Base-by-base conservation (phyloP, 106 monocot genomes). In the Dendrobium huoshanense region DNA sequence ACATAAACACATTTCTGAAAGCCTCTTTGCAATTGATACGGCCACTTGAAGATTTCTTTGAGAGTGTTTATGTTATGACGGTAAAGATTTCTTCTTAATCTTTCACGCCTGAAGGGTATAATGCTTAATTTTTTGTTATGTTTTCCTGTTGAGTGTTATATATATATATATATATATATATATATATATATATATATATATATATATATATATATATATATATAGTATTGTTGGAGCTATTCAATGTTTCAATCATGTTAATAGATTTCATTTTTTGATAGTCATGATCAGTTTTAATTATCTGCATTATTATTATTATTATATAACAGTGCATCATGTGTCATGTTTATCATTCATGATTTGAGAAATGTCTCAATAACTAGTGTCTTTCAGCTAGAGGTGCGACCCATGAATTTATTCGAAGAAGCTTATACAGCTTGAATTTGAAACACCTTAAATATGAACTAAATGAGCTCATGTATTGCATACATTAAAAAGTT, bases 31-130 rank as follows among this genome's bases (percentile, higher is more conserved):
- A 89, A 73, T 84, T 97, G 79, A 67, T 91, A 10, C 87, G 87
- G 82, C 94, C 97, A 65, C 89, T 97, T 25, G 89, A 97, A 79
- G 85, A 91, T 85, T 97, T 97, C 85, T 97, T 97, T 79, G 87
- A 88, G 81, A 90, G 92, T 73, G 94, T 97, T 25, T 97, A 80
- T 82, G 97, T 97, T 25, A 97, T 97, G 97, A 91, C 68, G 86
- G 97, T 97, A 92, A 77, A 91, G 25, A 9, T 72, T 72, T 85
- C 67, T 17, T 11, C 2, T 64, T 64, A 9, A 22, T 61, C 8
- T 64, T 64, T 2, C 64, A 51, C 15, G 51, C 51, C 13, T 3
- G 0, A 51, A 51, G 51, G 13, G 13, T 51, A 51, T 51, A 51
- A 51, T 51, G 51, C 17, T 51, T 51, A 16, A 15, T 51, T 10